These are phyloP conservation scores for Pittosporum tobira DNA, from an alignment of 129 eudicot species.

Conservation along the genomic window DNA sequence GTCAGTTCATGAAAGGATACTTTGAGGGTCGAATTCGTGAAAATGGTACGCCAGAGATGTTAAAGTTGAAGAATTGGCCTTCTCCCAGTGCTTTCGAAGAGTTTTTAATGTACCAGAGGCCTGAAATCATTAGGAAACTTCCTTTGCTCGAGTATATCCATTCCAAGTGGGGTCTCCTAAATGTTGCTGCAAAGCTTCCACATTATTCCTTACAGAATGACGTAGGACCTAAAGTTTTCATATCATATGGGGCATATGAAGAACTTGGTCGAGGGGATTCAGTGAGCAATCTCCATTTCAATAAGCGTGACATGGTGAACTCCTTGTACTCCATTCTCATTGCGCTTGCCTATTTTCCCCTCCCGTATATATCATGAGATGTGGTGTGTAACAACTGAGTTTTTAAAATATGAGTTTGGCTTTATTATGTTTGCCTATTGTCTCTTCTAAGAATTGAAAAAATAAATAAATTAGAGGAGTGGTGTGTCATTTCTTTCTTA, in stretches of 20 bases:
- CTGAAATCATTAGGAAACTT: constrained; percentile 73
- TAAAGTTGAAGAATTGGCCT: constrained; percentile 92
- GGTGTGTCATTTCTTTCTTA: neutral
- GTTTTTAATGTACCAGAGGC: constrained; percentile 83
- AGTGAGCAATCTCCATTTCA: constrained; percentile 58
- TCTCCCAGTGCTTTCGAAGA: constrained; percentile 93
- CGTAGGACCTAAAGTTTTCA: constrained; percentile 75
- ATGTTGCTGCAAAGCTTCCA: constrained; percentile 95
- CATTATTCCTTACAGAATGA: constrained; percentile 91
- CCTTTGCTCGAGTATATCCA: constrained; percentile 94
- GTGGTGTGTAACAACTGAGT: neutral
- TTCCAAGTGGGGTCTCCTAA: constrained; percentile 97
- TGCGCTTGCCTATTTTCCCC: neutral
- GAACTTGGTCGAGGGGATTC: constrained; percentile 71
- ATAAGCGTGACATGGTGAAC: constrained; percentile 89
- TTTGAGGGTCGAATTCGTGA: constrained; percentile 65
- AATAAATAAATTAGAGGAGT: neutral
- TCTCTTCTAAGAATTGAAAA: neutral
- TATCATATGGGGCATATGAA: constrained; percentile 68
- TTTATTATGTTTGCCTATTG: neutral
- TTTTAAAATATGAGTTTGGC: neutral
- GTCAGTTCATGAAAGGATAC: constrained; percentile 85
- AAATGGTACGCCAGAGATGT: constrained; percentile 58
- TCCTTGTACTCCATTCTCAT: constrained; percentile 8
- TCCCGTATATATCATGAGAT: neutral